A percentile compares a stretch with the other conserved stretches of the same genome.
Evolutionary conservation across 345 rosid species (phyloP).

Genomic region (Eucalyptus marginata): DNA sequence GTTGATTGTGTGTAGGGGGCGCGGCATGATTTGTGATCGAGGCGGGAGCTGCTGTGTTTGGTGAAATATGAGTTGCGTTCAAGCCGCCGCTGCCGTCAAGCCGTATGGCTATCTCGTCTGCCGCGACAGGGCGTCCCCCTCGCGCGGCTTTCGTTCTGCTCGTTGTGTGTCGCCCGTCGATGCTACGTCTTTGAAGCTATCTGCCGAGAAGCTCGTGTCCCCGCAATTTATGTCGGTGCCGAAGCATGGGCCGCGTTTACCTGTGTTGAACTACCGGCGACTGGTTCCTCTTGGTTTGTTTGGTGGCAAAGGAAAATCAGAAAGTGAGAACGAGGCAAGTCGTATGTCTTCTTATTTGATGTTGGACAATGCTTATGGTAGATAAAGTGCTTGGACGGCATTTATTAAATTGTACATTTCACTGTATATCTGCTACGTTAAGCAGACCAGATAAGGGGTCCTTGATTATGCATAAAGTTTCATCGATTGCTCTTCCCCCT

Average conservation of each 20-base stretch:
- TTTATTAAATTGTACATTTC: not conserved
- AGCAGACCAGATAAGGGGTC: not conserved
- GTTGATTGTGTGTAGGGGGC: not conserved
- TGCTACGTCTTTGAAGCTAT: not conserved
- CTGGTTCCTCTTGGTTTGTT: slow-evolving; percentile 34
- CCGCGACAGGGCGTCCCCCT: not conserved
- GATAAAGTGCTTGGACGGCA: not conserved
- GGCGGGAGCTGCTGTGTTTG: not conserved
- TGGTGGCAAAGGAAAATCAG: slow-evolving; percentile 53
- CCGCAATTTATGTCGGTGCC: slow-evolving; percentile 4
- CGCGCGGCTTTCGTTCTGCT: not conserved
- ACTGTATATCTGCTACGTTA: not conserved
- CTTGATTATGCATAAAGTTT: not conserved
- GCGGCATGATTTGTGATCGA: not conserved
- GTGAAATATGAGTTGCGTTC: slow-evolving; percentile 2
- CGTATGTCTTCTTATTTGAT: not conserved
- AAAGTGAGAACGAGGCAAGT: slow-evolving; percentile 30
- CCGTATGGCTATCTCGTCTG: not conserved
- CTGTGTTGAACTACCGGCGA: slow-evolving; percentile 5
- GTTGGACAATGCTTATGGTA: not conserved
- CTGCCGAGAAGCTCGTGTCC: not conserved
- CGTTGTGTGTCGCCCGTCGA: not conserved
- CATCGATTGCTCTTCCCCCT: not conserved
- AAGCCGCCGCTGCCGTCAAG: not conserved
- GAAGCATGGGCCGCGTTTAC: not conserved